Percentiles rank a stretch among this genome's conserved stretches.
Conservation (phyloP, 73 alveolate genomes). For the Tetrahymena elliotti region DNA sequence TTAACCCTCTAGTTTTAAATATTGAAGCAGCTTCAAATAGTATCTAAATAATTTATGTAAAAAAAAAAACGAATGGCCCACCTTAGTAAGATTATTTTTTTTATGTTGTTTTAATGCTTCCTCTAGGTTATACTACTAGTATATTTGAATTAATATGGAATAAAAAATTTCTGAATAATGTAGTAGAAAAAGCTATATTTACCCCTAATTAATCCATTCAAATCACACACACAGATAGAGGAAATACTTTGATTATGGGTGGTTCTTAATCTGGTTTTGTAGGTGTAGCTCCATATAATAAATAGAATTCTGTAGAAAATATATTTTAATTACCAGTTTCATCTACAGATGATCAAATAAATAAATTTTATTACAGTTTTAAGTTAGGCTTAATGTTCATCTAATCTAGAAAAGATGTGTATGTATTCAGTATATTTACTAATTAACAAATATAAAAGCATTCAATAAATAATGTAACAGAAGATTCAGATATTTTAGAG, state of each 20-base stretch:
- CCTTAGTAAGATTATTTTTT: background rate
- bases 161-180: background rate
- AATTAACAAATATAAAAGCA: background rate
- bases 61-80: background rate
- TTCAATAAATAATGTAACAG: background rate
- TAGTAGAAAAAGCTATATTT: background rate
- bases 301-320: background rate
- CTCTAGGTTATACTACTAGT: background rate
- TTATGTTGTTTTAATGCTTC: background rate
- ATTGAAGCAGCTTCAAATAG: background rate
- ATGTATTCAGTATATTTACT: background rate
- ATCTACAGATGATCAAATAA: background rate
- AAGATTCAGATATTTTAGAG: background rate
- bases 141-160: background rate
- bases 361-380: background rate
- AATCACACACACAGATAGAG: background rate
- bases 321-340: background rate
- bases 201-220: background rate
- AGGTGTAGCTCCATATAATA: background rate
- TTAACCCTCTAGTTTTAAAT: background rate
- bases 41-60: background rate
- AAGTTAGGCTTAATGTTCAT: background rate
- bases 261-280: background rate
- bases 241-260: background rate
- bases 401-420: background rate